These are phyloP conservation scores for Xylaria sp. DNA, from an alignment of 2,329 filamentous ascomycete genomes.

Conservation along the genomic window DNA sequence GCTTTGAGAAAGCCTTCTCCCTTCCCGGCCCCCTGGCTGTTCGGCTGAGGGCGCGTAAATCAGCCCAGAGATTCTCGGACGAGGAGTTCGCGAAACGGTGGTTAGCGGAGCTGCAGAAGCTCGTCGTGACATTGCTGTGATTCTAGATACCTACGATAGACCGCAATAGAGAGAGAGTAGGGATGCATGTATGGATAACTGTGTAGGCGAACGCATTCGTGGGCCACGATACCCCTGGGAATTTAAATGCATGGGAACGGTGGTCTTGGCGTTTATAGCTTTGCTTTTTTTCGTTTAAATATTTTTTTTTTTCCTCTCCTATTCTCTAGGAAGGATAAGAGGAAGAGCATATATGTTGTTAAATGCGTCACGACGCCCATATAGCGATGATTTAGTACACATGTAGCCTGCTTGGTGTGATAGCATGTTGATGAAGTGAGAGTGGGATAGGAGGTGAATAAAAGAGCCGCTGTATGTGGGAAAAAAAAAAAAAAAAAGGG, in stretches of 20 bases:
- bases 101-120: slow-evolving; percentile 76
- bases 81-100: slow-evolving; percentile 85
- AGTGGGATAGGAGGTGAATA: not conserved
- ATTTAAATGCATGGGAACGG: slow-evolving; percentile 28
- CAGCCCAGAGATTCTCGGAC: slow-evolving; percentile 87
- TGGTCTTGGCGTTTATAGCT: slow-evolving; percentile 31
- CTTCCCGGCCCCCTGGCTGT: slow-evolving; percentile 79
- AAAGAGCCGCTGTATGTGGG: not conserved
- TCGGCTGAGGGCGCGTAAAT: slow-evolving; percentile 78
- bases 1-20: slow-evolving; percentile 80
- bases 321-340: not conserved
- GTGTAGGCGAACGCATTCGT: slow-evolving; percentile 5
- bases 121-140: slow-evolving; percentile 64
- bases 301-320: not conserved
- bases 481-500: too few species aligned
- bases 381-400: slow-evolving; percentile 16
- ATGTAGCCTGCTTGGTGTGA: not conserved
- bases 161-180: slow-evolving; percentile 4
- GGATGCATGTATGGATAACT: not conserved
- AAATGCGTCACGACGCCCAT: not conserved
- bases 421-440: not conserved
- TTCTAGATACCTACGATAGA: not conserved
- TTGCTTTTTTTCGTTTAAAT: slow-evolving; percentile 25
- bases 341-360: not conserved
- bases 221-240: slow-evolving; percentile 32